Base-by-base conservation (phyloP, 352 stramenopile species). In the Pythium periplocum region DNA sequence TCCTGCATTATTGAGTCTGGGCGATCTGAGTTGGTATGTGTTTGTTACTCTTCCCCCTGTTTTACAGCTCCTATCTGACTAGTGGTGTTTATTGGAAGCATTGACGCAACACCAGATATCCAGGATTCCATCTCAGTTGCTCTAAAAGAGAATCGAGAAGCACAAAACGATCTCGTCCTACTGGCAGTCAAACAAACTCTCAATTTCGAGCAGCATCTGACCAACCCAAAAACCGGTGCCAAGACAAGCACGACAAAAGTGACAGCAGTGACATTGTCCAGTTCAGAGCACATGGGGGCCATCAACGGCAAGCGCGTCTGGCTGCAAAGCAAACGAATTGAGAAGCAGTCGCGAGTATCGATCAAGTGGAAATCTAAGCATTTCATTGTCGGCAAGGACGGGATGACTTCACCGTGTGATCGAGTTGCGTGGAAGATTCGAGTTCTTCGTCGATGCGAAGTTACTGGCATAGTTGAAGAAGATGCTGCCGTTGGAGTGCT, bases 351-450 rank as follows among this genome's bases (percentile, higher is more conserved):
- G 1, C 55, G 39, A 12, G 55, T 55, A 11, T 55, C 55, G 35
- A 30, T 61, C 40, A 55, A 46, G 43, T 61, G 55, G 55, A 61
- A 55, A 11, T 49, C 55, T 47, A 37, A 33, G 31, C 47, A 47
- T 11, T 55, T 55, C 30, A 17, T 36, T 6, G 10, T 11, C 9
- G 38, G 7, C 45, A 42, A 30, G 40, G 33, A 31, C 36, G 4
- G 11, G 26, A 36, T 36, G 12, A 36, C 34, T 12, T 45, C 36
- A 40, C 6, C n/a, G n/a, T 2, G 9, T 26, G 11, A 45, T 3
- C 31, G 4, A 8, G 17, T 61, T 3, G 4, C 26, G 11, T 64
- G 57, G 57, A 45, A 46, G 8, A 45, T 64, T 1, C 11, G 54
- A 17, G 32, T 64, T 12, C 51, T 51, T 35, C 57, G 57, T 6